Evolutionary conservation across 2,329 filamentous ascomycete species (phyloP).

Genomic region (Alternaria metachromatica): DNA sequence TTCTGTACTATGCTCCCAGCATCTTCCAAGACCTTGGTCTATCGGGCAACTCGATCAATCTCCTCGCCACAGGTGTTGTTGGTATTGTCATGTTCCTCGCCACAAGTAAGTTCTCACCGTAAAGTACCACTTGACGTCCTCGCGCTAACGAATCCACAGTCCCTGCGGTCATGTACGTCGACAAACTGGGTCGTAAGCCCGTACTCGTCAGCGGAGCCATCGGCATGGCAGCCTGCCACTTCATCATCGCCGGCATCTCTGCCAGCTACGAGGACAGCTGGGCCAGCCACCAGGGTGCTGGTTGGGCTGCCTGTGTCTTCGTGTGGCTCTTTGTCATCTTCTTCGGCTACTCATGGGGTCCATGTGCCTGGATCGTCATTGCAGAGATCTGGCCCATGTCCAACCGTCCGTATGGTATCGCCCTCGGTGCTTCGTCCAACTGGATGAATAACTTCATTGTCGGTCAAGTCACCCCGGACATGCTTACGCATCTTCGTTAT

Average conservation of each 20-base stretch:
- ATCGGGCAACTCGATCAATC: constrained; percentile 56
- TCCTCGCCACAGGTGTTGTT: constrained; percentile 74
- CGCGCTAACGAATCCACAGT: constrained; percentile 34
- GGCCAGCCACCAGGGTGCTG: constrained; percentile 63
- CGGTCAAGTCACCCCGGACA: constrained; percentile 72
- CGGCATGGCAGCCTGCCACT: constrained; percentile 73
- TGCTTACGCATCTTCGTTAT: constrained; percentile 69
- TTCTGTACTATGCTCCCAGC: constrained; percentile 57
- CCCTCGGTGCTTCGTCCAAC: constrained; percentile 65
- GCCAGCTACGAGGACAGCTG: constrained; percentile 68
- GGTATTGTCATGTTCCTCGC: constrained; percentile 73
- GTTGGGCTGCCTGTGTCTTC: constrained; percentile 73
- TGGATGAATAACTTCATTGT: constrained; percentile 66
- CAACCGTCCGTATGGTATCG: constrained; percentile 71
- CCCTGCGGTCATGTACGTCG: constrained; percentile 70
- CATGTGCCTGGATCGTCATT: constrained; percentile 76
- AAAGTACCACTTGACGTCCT: accelerated
- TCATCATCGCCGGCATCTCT: constrained; percentile 74
- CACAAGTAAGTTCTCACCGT: constrained; percentile 24
- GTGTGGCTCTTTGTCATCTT: constrained; percentile 78
- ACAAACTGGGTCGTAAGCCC: constrained; percentile 70
- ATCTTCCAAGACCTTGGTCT: constrained; percentile 59
- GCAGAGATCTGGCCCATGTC: constrained; percentile 77
- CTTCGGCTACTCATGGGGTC: constrained; percentile 79
- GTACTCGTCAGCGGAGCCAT: constrained; percentile 69